Conservation (phyloP, 2,329 filamentous ascomycete species). For the Akanthomyces muscarius region DNA sequence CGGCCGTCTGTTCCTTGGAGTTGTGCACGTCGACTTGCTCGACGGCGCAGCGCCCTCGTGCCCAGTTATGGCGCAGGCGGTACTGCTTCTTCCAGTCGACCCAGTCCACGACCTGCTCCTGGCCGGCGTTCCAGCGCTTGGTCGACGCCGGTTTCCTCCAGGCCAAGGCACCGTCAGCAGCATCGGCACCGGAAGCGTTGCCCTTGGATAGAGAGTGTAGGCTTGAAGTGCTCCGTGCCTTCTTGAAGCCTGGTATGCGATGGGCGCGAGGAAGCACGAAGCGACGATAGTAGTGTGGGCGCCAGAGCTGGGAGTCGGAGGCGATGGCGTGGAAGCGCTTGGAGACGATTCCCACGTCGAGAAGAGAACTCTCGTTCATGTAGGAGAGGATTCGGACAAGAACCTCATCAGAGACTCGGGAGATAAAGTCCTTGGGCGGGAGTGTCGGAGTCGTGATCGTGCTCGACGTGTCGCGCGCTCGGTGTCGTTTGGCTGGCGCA, state of each 20-base stretch:
- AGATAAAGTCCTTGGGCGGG: conserved; percentile 55
- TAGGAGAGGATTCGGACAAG: conserved; percentile 78
- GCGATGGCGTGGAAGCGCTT: conserved; percentile 69
- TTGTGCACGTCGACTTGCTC: conserved; percentile 64
- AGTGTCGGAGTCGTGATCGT: not conserved
- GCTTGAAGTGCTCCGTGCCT: conserved; percentile 25
- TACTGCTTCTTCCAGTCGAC: conserved; percentile 88
- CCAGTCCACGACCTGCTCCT: conserved; percentile 26
- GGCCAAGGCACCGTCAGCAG: conserved; percentile 37
- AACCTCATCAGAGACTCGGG: conserved; percentile 79
- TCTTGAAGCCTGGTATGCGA: conserved; percentile 64
- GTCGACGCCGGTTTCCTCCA: conserved; percentile 38
- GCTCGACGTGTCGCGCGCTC: not conserved
- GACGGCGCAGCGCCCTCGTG: conserved; percentile 73
- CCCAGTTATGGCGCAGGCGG: conserved; percentile 87
- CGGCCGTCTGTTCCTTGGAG: conserved; percentile 27
- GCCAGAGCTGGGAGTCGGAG: conserved; percentile 86
- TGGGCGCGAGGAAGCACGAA: conserved; percentile 81
- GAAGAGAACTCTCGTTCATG: conserved; percentile 65
- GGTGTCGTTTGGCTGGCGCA: not conserved
- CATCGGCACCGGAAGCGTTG: conserved; percentile 43
- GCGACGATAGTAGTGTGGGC: conserved; percentile 77
- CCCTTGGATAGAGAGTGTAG: conserved; percentile 20
- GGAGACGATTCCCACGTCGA: conserved; percentile 63
- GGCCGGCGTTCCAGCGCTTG: conserved; percentile 10